Evolutionary conservation across 768 basidiomycete genomes (phyloP), one percentile per base, ranked within the genome.

Genomic region (Pleurotus sapidus): DNA sequence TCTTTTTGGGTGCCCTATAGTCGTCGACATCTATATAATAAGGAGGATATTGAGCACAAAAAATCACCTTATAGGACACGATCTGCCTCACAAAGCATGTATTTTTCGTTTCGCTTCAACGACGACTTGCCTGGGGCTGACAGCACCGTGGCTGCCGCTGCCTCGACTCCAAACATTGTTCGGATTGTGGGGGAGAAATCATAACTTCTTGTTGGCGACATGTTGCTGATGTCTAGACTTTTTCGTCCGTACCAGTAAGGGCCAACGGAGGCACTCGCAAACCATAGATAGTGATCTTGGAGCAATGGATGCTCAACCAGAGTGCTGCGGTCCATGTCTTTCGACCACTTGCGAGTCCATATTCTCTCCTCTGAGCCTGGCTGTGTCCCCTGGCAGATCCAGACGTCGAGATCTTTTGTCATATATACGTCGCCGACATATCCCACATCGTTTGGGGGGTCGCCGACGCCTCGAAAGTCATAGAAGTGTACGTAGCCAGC

Each of bases 381-480:
- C 6, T 20, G 27, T 4, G 51, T 39, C 7, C 37, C 51, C 11
- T 42, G 18, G 38, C 51, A 25, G 15, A 53, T 18, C 51, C 51
- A 53, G 24, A 53, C 39, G 11, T 23, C 18, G 9, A 39, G 38
- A n/a, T 34, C 37, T 11, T 18, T 5, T 23, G 51, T 39, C 17
- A 47, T 17, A 55, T 56, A 56, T 4, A 56, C 34, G 24, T 56
- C 55, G 5, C 55, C 45, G 25, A 23, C 17, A 25, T 14, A 56
- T 9, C 55, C 55, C 11, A 56, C 34, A 30, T 56, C 55, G n/a
- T 47, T 37, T 12, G 55, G 55, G 12, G 55, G 55, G 8, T 45
- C 14, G 12, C 55, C 43, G 15, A 27, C 14, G 1, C 55, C 55
- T n/a, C 46, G 20, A 23, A 24, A 23, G 18, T 56, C 55, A 24